A percentile compares a stretch with the other conserved stretches of the same genome.
Conservation (phyloP, 805 yeast genomes). For the Sugiyamaella boreocaroliniensis region DNA sequence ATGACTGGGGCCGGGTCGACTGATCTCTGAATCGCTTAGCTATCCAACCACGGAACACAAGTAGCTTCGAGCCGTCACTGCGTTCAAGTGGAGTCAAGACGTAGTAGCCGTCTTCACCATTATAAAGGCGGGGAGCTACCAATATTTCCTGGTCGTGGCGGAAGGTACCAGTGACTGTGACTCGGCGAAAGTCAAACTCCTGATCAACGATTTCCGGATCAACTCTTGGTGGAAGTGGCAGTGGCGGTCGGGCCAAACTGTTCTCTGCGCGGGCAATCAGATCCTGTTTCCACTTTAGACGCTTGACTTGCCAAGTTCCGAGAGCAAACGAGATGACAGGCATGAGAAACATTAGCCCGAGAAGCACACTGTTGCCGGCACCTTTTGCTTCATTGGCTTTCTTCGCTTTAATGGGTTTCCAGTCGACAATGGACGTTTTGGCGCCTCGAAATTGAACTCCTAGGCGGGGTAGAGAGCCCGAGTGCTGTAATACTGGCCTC, state of each 20-base stretch:
- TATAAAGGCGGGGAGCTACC: slow-evolving; percentile 80
- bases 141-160: slow-evolving; percentile 82
- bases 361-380: slow-evolving; percentile 24
- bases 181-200: slow-evolving; percentile 77
- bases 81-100: slow-evolving; percentile 78
- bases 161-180: slow-evolving; percentile 68
- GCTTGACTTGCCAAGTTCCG: slow-evolving; percentile 88
- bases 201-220: slow-evolving; percentile 51
- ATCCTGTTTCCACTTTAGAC: slow-evolving; percentile 82
- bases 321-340: slow-evolving; percentile 79
- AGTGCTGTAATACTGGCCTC: too few relatives aligned
- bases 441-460: slow-evolving; percentile 4
- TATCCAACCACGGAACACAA: slow-evolving; percentile 92
- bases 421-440: slow-evolving; percentile 46
- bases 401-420: slow-evolving; percentile 67
- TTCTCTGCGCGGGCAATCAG: slow-evolving; percentile 80
- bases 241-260: slow-evolving; percentile 63
- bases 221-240: slow-evolving; percentile 52
- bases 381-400: slow-evolving; percentile 12
- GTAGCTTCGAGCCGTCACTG: slow-evolving; percentile 67
- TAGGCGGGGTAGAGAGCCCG: neutral
- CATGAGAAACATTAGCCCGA: slow-evolving; percentile 53
- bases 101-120: slow-evolving; percentile 69
- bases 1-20: slow-evolving; percentile 52
- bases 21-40: slow-evolving; percentile 53